Conservation (phyloP, 2,329 filamentous ascomycete genomes). For the Aspergillus sp. region DNA sequence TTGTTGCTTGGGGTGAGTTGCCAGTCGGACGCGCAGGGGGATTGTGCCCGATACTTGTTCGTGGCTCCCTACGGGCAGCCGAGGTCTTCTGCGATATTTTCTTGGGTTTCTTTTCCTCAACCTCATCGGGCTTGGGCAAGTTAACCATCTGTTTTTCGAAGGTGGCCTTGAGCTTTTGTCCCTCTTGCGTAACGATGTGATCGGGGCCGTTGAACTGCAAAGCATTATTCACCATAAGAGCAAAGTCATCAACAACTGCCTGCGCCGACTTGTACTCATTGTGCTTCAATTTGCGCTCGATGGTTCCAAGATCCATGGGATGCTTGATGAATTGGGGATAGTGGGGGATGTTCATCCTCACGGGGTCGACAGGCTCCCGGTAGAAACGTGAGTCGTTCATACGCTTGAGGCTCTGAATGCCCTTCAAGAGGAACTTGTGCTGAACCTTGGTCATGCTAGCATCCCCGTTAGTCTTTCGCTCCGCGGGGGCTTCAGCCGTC, state of each 20-base stretch:
- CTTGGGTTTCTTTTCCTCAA: slow-evolving; percentile 63
- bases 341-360: slow-evolving; percentile 73
- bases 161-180: slow-evolving; percentile 59
- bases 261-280: slow-evolving; percentile 68
- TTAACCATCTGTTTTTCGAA: slow-evolving; percentile 62
- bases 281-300: slow-evolving; percentile 77
- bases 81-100: slow-evolving; percentile 44
- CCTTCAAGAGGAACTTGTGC: slow-evolving; percentile 42
- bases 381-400: slow-evolving; percentile 78
- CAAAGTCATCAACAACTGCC: slow-evolving; percentile 71
- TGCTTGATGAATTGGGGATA: slow-evolving; percentile 71
- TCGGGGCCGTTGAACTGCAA: slow-evolving; percentile 76
- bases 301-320: slow-evolving; percentile 80
- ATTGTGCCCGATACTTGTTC: slow-evolving; percentile 42
- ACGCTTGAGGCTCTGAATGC: slow-evolving; percentile 66
- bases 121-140: slow-evolving; percentile 56
- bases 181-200: slow-evolving; percentile 71
- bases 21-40: slow-evolving; percentile 31
- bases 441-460: slow-evolving; percentile 42
- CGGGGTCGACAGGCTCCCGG: slow-evolving; percentile 70
- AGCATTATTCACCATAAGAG: slow-evolving; percentile 77
- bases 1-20: slow-evolving; percentile 45
- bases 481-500: slow-evolving; percentile 25
- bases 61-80: slow-evolving; percentile 50
- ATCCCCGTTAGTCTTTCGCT: slow-evolving; percentile 15